phyloP scores from a whole-genome alignment of 306 rosid genomes.

The Cicer bijugum region DNA sequence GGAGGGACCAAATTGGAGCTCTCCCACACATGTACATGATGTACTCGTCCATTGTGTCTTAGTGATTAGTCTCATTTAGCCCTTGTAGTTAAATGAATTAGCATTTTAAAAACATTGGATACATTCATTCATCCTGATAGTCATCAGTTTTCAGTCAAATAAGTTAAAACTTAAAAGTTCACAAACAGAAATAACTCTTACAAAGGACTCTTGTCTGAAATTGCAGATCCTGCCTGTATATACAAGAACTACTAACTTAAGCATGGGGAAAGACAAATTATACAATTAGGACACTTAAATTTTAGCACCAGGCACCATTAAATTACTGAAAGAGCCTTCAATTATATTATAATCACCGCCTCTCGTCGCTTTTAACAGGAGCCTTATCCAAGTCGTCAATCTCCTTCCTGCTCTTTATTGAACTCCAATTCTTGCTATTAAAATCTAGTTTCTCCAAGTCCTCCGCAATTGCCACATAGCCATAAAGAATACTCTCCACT shows the following conservation, averaged over 20 bases:
- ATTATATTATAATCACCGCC: conserved; percentile 39
- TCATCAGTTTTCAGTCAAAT: conserved; percentile 8
- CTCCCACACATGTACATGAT: neutral
- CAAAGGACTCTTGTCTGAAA: conserved; percentile 36
- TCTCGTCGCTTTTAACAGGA: conserved; percentile 69
- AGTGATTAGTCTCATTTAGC: neutral
- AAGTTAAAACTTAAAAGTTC: neutral
- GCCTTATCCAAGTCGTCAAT: conserved; percentile 77
- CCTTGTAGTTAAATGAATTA: conserved; percentile 7
- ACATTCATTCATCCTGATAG: conserved; percentile 24
- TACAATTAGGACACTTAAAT: conserved; percentile 32
- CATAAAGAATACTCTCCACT: conserved; percentile 68
- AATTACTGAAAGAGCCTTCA: conserved; percentile 38
- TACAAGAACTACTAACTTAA: conserved; percentile 34
- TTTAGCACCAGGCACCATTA: conserved; percentile 14
- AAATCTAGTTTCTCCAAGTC: conserved; percentile 80
- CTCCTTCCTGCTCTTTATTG: conserved; percentile 86
- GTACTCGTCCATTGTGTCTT: neutral
- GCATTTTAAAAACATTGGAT: conserved; percentile 14
- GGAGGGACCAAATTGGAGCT: neutral
- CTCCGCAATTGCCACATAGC: conserved; percentile 82
- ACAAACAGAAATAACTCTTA: conserved; percentile 35
- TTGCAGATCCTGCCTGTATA: conserved; percentile 41
- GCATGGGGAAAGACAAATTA: conserved; percentile 15
- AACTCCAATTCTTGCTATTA: conserved; percentile 59